Evolutionary conservation across 805 yeast genomes (phyloP).

Genomic region (Schwanniomyces sp.): DNA sequence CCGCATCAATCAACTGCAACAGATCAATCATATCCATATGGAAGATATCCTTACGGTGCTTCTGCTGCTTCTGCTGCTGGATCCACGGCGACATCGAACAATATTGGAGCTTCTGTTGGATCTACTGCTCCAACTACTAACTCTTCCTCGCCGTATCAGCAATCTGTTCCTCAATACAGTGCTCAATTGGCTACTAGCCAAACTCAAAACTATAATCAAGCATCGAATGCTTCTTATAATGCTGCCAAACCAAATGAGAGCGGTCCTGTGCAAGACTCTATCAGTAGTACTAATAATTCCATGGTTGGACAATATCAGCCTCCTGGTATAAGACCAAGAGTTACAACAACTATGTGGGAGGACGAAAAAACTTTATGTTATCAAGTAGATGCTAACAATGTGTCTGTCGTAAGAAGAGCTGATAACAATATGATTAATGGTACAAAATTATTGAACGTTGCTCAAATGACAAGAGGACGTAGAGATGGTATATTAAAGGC

Average conservation of each 20-base stretch:
- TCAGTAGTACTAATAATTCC: slow-evolving; percentile 19
- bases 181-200: slow-evolving; percentile 26
- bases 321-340: slow-evolving; percentile 56
- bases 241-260: slow-evolving; percentile 8
- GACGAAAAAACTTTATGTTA: slow-evolving; percentile 83
- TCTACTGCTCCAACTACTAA: slow-evolving; percentile 15
- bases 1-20: slow-evolving; percentile 5
- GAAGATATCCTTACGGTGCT: slow-evolving; percentile 8
- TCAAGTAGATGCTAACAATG: slow-evolving; percentile 82
- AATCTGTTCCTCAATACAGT: slow-evolving; percentile 15
- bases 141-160: slow-evolving; percentile 19
- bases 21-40: slow-evolving; percentile 9
- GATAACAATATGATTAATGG: slow-evolving; percentile 87
- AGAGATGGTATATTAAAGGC: slow-evolving; percentile 81
- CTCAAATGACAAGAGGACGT: slow-evolving; percentile 85
- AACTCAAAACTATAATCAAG: slow-evolving; percentile 22
- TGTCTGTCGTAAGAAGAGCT: slow-evolving; percentile 78
- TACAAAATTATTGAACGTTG: slow-evolving; percentile 77
- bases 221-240: slow-evolving; percentile 12
- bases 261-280: slow-evolving; percentile 18
- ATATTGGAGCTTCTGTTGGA: slow-evolving; percentile 8
- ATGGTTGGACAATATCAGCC: slow-evolving; percentile 47
- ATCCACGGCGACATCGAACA: slow-evolving; percentile 6
- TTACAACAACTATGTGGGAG: slow-evolving; percentile 89
- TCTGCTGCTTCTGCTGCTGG: slow-evolving; percentile 18